Conservation (phyloP, 768 basidiomycete genomes). For the Podaxis mareebaensis region DNA sequence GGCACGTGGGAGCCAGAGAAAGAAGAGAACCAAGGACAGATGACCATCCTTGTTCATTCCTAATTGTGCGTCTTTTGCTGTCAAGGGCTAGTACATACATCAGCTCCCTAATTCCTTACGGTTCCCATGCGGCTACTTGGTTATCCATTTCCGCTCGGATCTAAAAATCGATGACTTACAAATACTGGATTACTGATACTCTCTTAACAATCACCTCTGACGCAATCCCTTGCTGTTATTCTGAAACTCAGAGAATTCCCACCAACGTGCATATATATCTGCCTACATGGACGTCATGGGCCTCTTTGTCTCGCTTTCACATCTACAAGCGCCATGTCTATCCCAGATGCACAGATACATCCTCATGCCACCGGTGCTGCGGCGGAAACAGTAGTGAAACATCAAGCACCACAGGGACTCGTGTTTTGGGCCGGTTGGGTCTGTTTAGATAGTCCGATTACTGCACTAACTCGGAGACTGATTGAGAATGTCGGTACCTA, state of each 20-base stretch:
- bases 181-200: neutral
- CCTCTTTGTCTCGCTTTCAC: too few relatives aligned
- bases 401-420: slow-evolving; percentile 52
- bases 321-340: neutral
- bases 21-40: neutral
- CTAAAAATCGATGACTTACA: neutral
- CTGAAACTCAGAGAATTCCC: neutral
- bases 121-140: too few relatives aligned
- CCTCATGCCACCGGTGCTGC: slow-evolving; percentile 62
- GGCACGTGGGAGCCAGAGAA: neutral
- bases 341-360: slow-evolving; percentile 39
- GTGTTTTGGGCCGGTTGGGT: slow-evolving; percentile 66
- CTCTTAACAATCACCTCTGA: neutral
- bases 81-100: too few relatives aligned
- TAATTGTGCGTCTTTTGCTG: slow-evolving; percentile 1
- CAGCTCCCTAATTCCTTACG: too few relatives aligned
- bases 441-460: slow-evolving; percentile 18
- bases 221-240: neutral
- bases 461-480: neutral
- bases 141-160: too few relatives aligned
- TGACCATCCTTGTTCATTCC: slow-evolving; percentile 39
- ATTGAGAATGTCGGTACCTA: slow-evolving; percentile 21
- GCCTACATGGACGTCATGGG: neutral
- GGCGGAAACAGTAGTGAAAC: slow-evolving; percentile 48
- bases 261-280: neutral